phyloP scores from a whole-genome alignment of 768 basidiomycete species.

The Guyanaporus albipodus region DNA sequence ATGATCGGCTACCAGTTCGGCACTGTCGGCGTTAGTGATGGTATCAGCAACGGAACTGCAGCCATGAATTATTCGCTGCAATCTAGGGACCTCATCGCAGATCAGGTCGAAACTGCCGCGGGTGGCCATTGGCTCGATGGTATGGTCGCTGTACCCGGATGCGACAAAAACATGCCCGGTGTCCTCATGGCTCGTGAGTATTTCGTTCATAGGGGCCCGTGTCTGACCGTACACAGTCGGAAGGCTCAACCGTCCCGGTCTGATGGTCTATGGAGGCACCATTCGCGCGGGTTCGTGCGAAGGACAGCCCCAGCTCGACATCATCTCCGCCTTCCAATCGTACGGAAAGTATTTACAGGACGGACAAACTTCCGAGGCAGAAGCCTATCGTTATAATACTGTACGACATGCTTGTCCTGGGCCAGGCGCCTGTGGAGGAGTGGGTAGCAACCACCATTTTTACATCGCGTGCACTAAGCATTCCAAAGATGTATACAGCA shows the following conservation, averaged over 20 bases:
- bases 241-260: slow-evolving; percentile 88
- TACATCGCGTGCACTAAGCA: slow-evolving; percentile 4
- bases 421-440: slow-evolving; percentile 95
- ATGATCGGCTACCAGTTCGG: slow-evolving; percentile 97
- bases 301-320: slow-evolving; percentile 83
- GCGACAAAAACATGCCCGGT: slow-evolving; percentile 99
- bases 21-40: slow-evolving; percentile 95
- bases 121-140: slow-evolving; percentile 98
- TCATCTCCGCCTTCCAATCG: slow-evolving; percentile 96
- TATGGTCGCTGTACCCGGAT: slow-evolving; percentile 95
- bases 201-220: not conserved
- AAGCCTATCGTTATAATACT: slow-evolving; percentile 79
- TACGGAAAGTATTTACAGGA: slow-evolving; percentile 95
- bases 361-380: slow-evolving; percentile 79
- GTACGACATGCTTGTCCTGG: slow-evolving; percentile 96
- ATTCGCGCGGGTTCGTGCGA: slow-evolving; percentile 92
- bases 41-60: slow-evolving; percentile 95
- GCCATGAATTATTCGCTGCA: slow-evolving; percentile 97
- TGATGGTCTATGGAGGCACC: slow-evolving; percentile 98
- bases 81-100: slow-evolving; percentile 96
- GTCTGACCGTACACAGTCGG: slow-evolving; percentile 56
- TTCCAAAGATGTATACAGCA: slow-evolving; percentile 86
- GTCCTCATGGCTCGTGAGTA: slow-evolving; percentile 91
- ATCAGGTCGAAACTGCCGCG: slow-evolving; percentile 92
- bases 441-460: slow-evolving; percentile 40